phyloP scores from a whole-genome alignment of 78 protist genomes.

The Neovahlkampfia damariscottae region DNA sequence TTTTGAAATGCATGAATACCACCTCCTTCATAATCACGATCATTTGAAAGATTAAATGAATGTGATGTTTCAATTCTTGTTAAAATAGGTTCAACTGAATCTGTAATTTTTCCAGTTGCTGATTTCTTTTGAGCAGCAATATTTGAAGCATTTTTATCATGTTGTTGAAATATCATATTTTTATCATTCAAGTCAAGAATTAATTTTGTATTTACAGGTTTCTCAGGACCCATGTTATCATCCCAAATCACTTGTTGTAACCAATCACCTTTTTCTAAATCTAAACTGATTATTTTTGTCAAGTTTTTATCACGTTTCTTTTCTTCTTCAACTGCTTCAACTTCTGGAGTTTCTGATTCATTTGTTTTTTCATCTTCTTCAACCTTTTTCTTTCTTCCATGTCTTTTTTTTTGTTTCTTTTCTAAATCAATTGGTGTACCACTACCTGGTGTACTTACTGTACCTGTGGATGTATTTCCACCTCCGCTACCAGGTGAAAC shows the following conservation, averaged over 20 bases:
- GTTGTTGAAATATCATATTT: neutral
- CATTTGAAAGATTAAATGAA: neutral
- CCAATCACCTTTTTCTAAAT: neutral
- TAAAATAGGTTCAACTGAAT: neutral
- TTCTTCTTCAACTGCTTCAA: neutral
- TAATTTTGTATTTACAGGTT: neutral
- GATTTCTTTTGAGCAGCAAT: neutral
- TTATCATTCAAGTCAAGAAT: constrained; percentile 1
- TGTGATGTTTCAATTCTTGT: neutral
- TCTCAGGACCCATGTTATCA: neutral
- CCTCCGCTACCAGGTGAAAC: neutral
- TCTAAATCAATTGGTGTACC: neutral
- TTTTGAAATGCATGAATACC: too few relatives aligned
- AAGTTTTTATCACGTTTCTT: neutral
- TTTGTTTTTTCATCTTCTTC: neutral
- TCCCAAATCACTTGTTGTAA: neutral
- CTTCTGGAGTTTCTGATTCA: neutral
- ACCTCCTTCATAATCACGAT: neutral
- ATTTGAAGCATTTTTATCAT: neutral
- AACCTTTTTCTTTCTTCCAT: neutral
- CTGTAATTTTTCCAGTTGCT: neutral
- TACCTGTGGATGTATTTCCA: neutral
- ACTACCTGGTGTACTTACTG: neutral
- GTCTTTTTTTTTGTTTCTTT: too few relatives aligned
- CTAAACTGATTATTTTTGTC: neutral